These are phyloP conservation scores for Aspergillus saccharolyticus DNA, from an alignment of 495 filamentous ascomycete species.

Conservation along the genomic window DNA sequence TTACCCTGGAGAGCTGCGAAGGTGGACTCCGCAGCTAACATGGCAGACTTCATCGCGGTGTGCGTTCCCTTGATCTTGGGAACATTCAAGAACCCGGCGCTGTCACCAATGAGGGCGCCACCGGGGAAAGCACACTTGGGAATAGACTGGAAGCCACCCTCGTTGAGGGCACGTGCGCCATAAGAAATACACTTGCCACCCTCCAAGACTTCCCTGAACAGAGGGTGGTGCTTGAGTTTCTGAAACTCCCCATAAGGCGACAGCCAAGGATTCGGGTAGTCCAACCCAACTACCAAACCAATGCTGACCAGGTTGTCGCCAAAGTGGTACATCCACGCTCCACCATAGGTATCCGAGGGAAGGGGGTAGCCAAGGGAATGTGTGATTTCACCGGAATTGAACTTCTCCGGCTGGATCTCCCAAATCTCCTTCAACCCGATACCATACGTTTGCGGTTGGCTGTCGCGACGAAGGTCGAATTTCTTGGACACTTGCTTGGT, in stretches of 20 bases:
- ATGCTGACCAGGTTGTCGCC: conserved; percentile 95
- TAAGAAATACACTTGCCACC: conserved; percentile 98
- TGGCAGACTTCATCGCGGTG: conserved; percentile 94
- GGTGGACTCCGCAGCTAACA: conserved; percentile 89
- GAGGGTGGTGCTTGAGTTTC: conserved; percentile 95
- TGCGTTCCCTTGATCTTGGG: conserved; percentile 99
- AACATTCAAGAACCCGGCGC: conserved; percentile 94
- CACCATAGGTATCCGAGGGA: conserved; percentile 85
- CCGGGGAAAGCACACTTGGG: conserved; percentile 95
- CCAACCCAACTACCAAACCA: conserved; percentile 87
- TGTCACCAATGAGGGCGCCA: conserved; percentile 92
- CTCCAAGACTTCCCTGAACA: conserved; percentile 75
- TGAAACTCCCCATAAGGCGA: conserved; percentile 96
- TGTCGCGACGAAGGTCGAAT: conserved; percentile 83
- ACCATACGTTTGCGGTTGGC: conserved; percentile 90
- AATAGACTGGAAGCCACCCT: conserved; percentile 96
- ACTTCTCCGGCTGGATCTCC: conserved; percentile 93
- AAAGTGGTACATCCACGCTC: conserved; percentile 98
- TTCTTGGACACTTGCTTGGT: conserved; percentile 95
- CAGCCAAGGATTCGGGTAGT: conserved; percentile 96
- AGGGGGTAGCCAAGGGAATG: conserved; percentile 96
- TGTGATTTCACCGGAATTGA: conserved; percentile 74
- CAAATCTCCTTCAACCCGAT: conserved; percentile 95
- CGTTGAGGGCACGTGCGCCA: conserved; percentile 85
- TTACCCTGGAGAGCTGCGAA: conserved; percentile 64